phyloP scores from a whole-genome alignment of 257 asterid genomes.

The Solanum appendiculatum region DNA sequence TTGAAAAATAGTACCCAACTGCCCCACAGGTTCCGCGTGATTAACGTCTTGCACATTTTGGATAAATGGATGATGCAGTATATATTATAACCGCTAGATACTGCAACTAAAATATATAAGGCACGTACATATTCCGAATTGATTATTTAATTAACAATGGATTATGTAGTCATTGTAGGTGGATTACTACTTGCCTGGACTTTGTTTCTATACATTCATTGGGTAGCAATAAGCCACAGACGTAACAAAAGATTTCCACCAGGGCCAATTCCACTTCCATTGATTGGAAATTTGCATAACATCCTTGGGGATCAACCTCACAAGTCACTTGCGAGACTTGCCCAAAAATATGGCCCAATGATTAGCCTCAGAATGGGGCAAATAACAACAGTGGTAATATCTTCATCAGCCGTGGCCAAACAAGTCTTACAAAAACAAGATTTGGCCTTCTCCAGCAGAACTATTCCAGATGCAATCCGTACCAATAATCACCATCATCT shows the following conservation, averaged over 20 bases:
- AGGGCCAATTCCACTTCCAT: constrained; percentile 4
- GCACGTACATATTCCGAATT: not conserved
- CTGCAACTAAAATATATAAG: not conserved
- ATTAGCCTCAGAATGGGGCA: not conserved
- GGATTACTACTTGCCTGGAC: constrained; percentile 28
- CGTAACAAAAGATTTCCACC: constrained; percentile 7
- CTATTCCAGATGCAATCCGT: constrained; percentile 9
- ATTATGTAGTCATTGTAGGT: constrained; percentile 14
- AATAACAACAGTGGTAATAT: constrained; percentile 1
- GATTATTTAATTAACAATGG: constrained; percentile 1
- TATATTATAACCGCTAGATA: not conserved
- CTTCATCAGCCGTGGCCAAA: constrained; percentile 1
- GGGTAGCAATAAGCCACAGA: not conserved
- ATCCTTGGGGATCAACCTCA: constrained; percentile 8
- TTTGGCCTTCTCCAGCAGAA: constrained; percentile 6
- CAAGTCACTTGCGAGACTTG: constrained; percentile 13
- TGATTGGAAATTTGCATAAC: constrained; percentile 4
- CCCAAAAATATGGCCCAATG: constrained; percentile 12
- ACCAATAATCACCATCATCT: constrained; percentile 6
- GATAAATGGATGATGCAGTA: not conserved
- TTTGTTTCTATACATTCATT: not conserved
- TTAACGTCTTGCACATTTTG: not conserved
- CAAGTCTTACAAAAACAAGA: constrained; percentile 14
- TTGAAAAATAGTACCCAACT: not conserved
- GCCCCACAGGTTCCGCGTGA: not conserved